Evolutionary conservation across 1,284 basidiomycete genomes (phyloP), one percentile per base, ranked within the genome.

Genomic region (Puccinia triticina): DNA sequence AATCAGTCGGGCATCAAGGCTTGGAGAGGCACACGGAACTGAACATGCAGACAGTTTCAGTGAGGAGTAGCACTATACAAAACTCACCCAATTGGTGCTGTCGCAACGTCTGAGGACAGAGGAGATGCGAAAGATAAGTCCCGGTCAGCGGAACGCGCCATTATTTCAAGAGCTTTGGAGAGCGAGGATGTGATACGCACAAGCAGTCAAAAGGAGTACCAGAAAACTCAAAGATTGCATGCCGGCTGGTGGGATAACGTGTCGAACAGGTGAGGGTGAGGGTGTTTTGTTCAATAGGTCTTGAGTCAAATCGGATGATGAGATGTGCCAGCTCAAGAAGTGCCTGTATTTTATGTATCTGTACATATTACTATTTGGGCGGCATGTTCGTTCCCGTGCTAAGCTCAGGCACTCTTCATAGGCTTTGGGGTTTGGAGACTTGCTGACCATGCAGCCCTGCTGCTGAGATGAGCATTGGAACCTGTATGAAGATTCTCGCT

Each of bases 401-500:
- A n/a, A 16, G 50, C 50, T 53, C 10, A 57, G 23, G n/a, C n/a
- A 21, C 26, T 57, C 23, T 26, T 26, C 23, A 57, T 57, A 57
- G 21, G 55, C 12, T 57, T 57, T 57, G 55, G 55, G n/a, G 55
- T 2, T 29, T 57, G 55, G 23, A 57, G n/a, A 57, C n/a, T 57
- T 57, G 55, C 55, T 57, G 55, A 57, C 55, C 55, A 18, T 57
- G 23, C 26, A 29, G 12, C 55, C 23, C n/a, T n/a, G n/a, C n/a
- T 26, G 21, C 7, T 57, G 8, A 57, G 55, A 57, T 57, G n/a
- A 57, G 55, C 55, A n/a, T 14, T 57, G 55, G 55, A 57, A 57
- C n/a, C 21, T 57, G 55, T 57, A 57, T 57, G 55, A 57, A 57
- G 55, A 57, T 57, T 8, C 12, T 57, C 55, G 55, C 55, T 57